These are phyloP conservation scores for Blumeria hordei DNA, from an alignment of 2,329 filamentous ascomycete genomes.

Conservation along the genomic window DNA sequence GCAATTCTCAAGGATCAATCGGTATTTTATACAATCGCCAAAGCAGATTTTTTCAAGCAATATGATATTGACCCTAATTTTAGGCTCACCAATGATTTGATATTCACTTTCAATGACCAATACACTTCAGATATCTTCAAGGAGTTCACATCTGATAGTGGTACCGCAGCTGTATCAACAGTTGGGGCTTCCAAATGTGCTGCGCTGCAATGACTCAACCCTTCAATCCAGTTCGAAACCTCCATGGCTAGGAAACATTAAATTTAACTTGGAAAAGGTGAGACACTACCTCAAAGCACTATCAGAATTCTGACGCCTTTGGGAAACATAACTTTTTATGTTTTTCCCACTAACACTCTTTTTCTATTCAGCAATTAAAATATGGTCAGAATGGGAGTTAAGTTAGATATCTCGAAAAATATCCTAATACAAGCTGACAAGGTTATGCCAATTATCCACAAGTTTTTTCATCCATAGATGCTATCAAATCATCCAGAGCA, in stretches of 20 bases:
- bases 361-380: background rate
- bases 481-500: background rate
- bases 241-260: background rate
- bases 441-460: background rate
- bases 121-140: background rate
- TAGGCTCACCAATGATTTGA: background rate
- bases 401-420: background rate
- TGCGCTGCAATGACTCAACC: background rate
- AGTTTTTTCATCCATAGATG: background rate
- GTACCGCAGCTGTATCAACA: background rate
- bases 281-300: background rate
- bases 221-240: background rate
- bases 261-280: background rate
- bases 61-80: background rate
- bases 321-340: background rate
- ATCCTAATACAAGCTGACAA: background rate
- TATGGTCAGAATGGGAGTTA: background rate
- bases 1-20: background rate
- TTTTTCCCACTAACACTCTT: background rate
- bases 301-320: background rate
- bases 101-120: background rate
- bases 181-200: background rate
- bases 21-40: background rate
- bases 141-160: background rate
- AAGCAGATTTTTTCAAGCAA: background rate